Percentiles rank a stretch among this genome's conserved stretches.
These are phyloP conservation scores for Cardamine chenopodiifolia DNA, from an alignment of 345 rosid species.

Conservation along the genomic window DNA sequence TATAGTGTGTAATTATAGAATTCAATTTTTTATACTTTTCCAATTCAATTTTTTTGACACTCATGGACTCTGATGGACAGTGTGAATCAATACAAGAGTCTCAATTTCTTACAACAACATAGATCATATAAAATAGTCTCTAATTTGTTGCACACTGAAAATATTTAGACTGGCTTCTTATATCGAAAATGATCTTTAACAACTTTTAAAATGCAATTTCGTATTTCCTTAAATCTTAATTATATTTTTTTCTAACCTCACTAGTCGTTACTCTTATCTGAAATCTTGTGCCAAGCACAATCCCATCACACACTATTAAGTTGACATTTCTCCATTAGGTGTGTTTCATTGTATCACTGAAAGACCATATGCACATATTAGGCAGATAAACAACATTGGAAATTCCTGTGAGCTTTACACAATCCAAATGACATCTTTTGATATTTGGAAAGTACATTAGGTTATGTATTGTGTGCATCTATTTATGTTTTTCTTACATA, in stretches of 20 bases:
- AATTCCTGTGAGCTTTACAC: neutral
- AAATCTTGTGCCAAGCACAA: too few relatives aligned
- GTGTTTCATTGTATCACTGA: too few relatives aligned
- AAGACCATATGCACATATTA: too few relatives aligned
- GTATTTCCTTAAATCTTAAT: neutral
- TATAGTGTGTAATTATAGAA: slow-evolving; percentile 29
- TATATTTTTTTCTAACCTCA: too few relatives aligned
- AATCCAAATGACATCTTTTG: too few relatives aligned
- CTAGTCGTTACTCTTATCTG: too few relatives aligned
- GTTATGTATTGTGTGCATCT: too few relatives aligned
- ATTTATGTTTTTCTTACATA: neutral
- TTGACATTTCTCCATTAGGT: too few relatives aligned
- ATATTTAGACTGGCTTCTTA: neutral
- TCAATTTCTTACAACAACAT: neutral
- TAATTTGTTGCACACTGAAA: neutral
- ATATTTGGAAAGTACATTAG: too few relatives aligned
- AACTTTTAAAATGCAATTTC: neutral
- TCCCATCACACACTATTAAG: too few relatives aligned
- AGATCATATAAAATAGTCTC: neutral
- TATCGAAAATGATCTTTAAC: neutral
- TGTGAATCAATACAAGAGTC: slow-evolving; percentile 9
- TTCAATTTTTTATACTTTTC: slow-evolving; percentile 1
- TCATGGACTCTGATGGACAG: neutral
- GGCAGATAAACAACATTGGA: too few relatives aligned
- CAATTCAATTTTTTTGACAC: neutral